These are phyloP conservation scores for Xerocomus minutiporus DNA, from an alignment of 1,284 basidiomycete species.

Conservation along the genomic window DNA sequence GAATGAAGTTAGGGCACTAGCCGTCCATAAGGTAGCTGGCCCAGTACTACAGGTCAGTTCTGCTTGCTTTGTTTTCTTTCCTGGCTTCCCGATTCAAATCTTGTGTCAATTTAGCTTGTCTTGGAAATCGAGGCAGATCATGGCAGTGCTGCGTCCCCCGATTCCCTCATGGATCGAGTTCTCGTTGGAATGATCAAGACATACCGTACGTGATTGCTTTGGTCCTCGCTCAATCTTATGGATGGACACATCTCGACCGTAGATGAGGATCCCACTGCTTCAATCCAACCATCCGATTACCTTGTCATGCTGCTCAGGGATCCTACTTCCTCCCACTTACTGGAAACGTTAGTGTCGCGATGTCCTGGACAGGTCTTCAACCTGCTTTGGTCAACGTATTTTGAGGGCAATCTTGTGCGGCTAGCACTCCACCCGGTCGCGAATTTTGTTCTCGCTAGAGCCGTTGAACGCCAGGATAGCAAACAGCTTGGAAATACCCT, in stretches of 20 bases:
- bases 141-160: slow-evolving; percentile 51
- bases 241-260: slow-evolving; percentile 6
- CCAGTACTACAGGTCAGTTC: slow-evolving; percentile 71
- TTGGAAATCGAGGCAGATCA: slow-evolving; percentile 74
- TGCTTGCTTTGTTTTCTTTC: not conserved
- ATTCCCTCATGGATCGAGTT: slow-evolving; percentile 79
- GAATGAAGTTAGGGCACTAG: slow-evolving; percentile 80
- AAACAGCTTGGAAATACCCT: slow-evolving; percentile 57
- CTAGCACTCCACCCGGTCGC: slow-evolving; percentile 83
- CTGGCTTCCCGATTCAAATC: not conserved
- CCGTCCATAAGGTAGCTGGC: slow-evolving; percentile 76
- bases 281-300: slow-evolving; percentile 62
- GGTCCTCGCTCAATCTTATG: not conserved
- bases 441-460: slow-evolving; percentile 86
- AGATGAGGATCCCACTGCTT: slow-evolving; percentile 37
- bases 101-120: slow-evolving; percentile 52
- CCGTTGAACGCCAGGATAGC: slow-evolving; percentile 55
- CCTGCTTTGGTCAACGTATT: slow-evolving; percentile 73
- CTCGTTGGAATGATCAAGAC: slow-evolving; percentile 76
- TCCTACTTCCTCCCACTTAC: slow-evolving; percentile 80
- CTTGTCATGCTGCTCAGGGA: slow-evolving; percentile 77
- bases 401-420: slow-evolving; percentile 65
- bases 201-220: slow-evolving; percentile 44
- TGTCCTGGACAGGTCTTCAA: slow-evolving; percentile 62
- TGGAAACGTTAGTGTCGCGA: slow-evolving; percentile 70